Percentiles rank a stretch among this genome's conserved stretches.
Conservation (phyloP, 2,329 filamentous ascomycete genomes). For the Bipolaris bicolor region DNA sequence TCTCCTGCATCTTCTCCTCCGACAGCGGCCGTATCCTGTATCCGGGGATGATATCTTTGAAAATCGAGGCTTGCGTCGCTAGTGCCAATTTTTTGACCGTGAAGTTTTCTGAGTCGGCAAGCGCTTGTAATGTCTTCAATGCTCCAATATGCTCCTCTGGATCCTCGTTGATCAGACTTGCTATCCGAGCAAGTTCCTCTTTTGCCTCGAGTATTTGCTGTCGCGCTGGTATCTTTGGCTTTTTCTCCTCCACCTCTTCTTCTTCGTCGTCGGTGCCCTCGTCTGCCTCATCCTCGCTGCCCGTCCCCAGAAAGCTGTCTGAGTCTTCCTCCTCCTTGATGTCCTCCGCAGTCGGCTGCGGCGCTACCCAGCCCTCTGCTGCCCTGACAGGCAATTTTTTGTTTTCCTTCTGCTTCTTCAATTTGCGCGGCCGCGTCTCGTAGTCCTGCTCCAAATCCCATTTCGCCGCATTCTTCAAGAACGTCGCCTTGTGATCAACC, state of each 20-base stretch:
- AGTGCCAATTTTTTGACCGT: conserved; percentile 86
- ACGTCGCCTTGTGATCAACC: conserved; percentile 54
- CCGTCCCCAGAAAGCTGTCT: conserved; percentile 68
- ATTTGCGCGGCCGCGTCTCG: conserved; percentile 77
- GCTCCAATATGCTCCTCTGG: conserved; percentile 86
- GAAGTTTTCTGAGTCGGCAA: conserved; percentile 71
- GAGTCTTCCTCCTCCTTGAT: conserved; percentile 62
- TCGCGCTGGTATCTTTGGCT: conserved; percentile 71
- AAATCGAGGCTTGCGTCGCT: conserved; percentile 85
- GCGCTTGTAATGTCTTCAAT: conserved; percentile 77
- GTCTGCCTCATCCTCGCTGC: conserved; percentile 56
- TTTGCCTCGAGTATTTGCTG: conserved; percentile 87
- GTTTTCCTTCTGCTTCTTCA: conserved; percentile 73
- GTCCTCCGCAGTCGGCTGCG: conserved; percentile 49
- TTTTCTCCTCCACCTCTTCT: conserved; percentile 54
- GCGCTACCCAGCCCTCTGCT: conserved; percentile 73
- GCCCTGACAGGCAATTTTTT: conserved; percentile 87
- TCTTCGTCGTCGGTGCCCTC: conserved; percentile 53
- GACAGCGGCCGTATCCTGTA: conserved; percentile 87
- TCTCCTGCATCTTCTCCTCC: conserved; percentile 76
- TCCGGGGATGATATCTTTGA: conserved; percentile 94
- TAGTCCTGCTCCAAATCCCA: conserved; percentile 96
- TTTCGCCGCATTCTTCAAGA: conserved; percentile 75
- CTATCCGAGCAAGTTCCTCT: conserved; percentile 87
- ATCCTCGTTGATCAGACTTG: conserved; percentile 81